These are phyloP conservation scores for Lavandula angustifolia DNA, from an alignment of 257 asterid genomes.

Conservation along the genomic window DNA sequence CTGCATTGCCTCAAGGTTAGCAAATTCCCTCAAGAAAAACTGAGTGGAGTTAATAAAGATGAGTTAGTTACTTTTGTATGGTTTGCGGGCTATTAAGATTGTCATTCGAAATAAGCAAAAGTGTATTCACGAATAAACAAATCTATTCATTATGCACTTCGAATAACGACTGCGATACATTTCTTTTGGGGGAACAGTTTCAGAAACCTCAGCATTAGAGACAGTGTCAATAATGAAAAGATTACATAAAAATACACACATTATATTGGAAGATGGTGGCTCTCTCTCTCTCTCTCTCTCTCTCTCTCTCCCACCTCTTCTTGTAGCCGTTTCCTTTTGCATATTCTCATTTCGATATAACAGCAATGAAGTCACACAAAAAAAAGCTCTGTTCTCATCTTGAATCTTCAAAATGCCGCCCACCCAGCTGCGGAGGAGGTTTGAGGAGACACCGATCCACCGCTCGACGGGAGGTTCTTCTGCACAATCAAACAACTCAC, in stretches of 20 bases:
- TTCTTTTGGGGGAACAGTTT: neutral
- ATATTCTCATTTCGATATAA: constrained; percentile 46
- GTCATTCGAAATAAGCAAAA: no score
- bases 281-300: constrained; percentile 20
- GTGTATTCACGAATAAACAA: no score
- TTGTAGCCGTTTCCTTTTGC: constrained; percentile 20
- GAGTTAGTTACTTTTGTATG: no score
- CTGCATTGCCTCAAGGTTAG: constrained; percentile 67
- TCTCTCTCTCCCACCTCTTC: constrained; percentile 12
- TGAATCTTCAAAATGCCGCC: constrained; percentile 79
- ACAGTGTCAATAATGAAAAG: neutral
- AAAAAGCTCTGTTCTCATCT: constrained; percentile 17
- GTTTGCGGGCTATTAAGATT: no score
- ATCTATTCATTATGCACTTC: no score
- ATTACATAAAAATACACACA: constrained; percentile 17
- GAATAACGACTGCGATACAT: no score
- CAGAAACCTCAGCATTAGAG: constrained; percentile 3
- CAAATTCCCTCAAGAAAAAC: constrained; percentile 37
- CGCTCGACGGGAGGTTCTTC: constrained; percentile 75
- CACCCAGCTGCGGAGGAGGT: constrained; percentile 87
- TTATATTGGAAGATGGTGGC: constrained; percentile 27
- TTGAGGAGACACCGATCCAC: constrained; percentile 62
- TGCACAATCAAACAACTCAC: constrained; percentile 44
- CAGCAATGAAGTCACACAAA: constrained; percentile 39
- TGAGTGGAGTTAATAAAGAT: no score